Conservation (phyloP, 345 rosid genomes). For the Corchorus olitorius region DNA sequence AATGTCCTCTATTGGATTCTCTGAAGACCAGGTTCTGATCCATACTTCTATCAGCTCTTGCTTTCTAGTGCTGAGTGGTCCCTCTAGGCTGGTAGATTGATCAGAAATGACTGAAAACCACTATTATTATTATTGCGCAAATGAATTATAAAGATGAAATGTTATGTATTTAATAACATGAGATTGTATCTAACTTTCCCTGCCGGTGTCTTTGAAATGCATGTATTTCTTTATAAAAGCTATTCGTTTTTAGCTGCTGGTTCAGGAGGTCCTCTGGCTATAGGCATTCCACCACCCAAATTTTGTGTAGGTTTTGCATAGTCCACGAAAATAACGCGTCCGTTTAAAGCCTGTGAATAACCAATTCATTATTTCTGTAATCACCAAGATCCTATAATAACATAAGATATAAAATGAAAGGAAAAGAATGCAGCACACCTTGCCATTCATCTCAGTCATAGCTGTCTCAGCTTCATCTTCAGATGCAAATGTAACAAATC, state of each 20-base stretch:
- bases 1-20: not conserved
- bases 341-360: constrained; percentile 53
- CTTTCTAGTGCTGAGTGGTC: not conserved
- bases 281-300: constrained; percentile 47
- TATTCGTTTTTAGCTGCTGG: not conserved
- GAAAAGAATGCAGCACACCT: constrained; percentile 51
- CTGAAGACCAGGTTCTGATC: not conserved
- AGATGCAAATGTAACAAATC: constrained; percentile 86
- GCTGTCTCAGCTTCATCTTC: constrained; percentile 73
- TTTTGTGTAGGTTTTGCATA: constrained; percentile 59
- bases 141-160: not conserved
- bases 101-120: constrained; percentile 11
- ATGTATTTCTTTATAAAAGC: not conserved
- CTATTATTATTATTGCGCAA: not conserved
- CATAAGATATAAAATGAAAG: not conserved
- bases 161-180: not conserved
- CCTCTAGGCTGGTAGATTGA: not conserved
- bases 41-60: not conserved
- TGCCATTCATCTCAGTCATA: constrained; percentile 60
- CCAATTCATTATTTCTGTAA: constrained; percentile 16
- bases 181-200: constrained; percentile 1
- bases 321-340: constrained; percentile 70
- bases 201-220: not conserved
- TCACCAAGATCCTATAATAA: not conserved
- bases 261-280: constrained; percentile 87